A percentile compares a stretch with the other conserved stretches of the same genome.
phyloP scores from a whole-genome alignment of 306 rosid genomes.

The Prunus campanulata region DNA sequence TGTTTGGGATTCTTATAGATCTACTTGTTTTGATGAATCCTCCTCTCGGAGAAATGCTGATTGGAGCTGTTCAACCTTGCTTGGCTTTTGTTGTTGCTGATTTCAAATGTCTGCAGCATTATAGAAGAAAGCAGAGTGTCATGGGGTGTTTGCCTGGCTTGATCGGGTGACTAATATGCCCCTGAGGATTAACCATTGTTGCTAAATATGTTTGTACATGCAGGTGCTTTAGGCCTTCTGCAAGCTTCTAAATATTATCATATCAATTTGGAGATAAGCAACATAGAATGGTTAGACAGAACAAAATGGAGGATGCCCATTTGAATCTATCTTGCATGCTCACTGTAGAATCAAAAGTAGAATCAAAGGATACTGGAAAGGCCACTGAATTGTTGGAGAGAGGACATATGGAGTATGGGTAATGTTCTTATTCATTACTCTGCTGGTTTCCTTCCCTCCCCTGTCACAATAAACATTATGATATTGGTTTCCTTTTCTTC shows the following conservation, averaged over 20 bases:
- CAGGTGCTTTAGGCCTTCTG: conserved; percentile 59
- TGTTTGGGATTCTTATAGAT: conserved; percentile 56
- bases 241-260: conserved; percentile 43
- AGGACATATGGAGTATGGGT: conserved; percentile 68
- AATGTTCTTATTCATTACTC: conserved; percentile 19
- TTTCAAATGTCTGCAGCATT: conserved; percentile 70
- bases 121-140: conserved; percentile 69
- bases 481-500: neutral
- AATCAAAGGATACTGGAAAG: conserved; percentile 23
- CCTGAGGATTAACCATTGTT: conserved; percentile 42
- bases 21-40: conserved; percentile 66
- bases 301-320: neutral
- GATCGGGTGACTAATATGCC: conserved; percentile 68
- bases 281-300: conserved; percentile 27
- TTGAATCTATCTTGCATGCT: conserved; percentile 16
- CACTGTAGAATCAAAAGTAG: conserved; percentile 45
- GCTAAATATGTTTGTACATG: conserved; percentile 54
- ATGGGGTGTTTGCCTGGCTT: conserved; percentile 63
- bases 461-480: neutral
- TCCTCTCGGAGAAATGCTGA: conserved; percentile 60
- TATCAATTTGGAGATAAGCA: conserved; percentile 31
- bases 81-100: conserved; percentile 70
- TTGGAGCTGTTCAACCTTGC: conserved; percentile 72
- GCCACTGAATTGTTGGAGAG: conserved; percentile 30
- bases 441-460: neutral